These are phyloP conservation scores for Botrytis elliptica DNA, from an alignment of 2,329 filamentous ascomycete species.

Conservation along the genomic window DNA sequence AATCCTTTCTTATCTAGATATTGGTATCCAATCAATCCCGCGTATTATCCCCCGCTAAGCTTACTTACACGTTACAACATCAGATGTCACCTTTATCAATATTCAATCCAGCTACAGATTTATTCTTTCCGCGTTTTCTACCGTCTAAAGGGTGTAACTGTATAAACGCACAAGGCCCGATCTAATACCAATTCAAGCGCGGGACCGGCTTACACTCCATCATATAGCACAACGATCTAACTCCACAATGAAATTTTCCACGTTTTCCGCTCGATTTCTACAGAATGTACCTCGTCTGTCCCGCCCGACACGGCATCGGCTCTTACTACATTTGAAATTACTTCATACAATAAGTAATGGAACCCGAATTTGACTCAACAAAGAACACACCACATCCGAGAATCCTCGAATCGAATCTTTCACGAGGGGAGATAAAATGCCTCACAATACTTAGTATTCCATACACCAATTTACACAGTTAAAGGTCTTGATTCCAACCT, in stretches of 20 bases:
- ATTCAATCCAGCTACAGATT: neutral
- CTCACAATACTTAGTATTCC: neutral
- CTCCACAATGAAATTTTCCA: neutral
- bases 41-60: neutral
- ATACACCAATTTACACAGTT: neutral
- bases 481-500: neutral
- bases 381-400: slow-evolving; percentile 4
- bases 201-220: slow-evolving; percentile 15
- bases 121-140: neutral
- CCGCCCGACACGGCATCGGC: slow-evolving; percentile 1
- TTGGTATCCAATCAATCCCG: neutral
- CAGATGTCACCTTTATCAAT: neutral
- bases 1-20: neutral
- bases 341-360: neutral
- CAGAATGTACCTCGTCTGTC: neutral
- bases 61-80: neutral
- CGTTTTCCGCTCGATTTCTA: slow-evolving; percentile 20
- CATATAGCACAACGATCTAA: slow-evolving; percentile 4
- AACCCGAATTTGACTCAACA: neutral
- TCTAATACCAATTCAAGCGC: neutral
- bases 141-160: neutral
- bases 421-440: neutral
- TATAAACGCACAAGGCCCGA: neutral
- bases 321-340: neutral
- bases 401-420: neutral